phyloP scores from a whole-genome alignment of 768 basidiomycete species.

The Mycena floridula region DNA sequence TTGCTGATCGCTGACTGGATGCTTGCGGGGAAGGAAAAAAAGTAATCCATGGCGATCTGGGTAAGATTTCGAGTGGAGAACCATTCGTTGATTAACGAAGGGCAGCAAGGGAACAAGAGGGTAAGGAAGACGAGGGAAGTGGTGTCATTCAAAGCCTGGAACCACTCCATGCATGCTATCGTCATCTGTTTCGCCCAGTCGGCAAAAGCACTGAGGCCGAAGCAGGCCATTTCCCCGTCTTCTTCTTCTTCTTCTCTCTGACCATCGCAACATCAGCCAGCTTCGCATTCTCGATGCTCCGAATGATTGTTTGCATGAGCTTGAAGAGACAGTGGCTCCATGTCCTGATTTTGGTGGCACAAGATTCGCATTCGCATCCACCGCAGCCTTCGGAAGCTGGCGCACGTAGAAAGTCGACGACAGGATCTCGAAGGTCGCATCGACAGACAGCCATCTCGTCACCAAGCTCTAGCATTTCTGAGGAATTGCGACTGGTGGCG shows the following conservation, averaged over 20 bases:
- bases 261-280: not conserved
- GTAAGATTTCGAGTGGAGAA: not conserved
- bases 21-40: not conserved
- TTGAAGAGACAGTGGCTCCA: not conserved
- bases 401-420: not conserved
- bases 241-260: not conserved
- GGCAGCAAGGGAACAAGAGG: not conserved
- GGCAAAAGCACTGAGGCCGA: not conserved
- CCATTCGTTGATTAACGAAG: not conserved
- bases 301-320: not conserved
- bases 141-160: not conserved
- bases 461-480: not conserved
- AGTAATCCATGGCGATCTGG: not conserved
- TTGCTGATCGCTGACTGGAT: not conserved
- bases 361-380: not conserved
- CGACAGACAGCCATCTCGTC: not conserved
- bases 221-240: not conserved
- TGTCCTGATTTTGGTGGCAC: not conserved
- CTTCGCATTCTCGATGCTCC: not conserved
- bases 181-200: not conserved
- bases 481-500: not conserved
- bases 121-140: not conserved
- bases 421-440: not conserved
- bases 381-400: not conserved
- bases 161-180: not conserved